Evolutionary conservation across 257 asterid species (phyloP).

Genomic region (Penstemon eatonii): DNA sequence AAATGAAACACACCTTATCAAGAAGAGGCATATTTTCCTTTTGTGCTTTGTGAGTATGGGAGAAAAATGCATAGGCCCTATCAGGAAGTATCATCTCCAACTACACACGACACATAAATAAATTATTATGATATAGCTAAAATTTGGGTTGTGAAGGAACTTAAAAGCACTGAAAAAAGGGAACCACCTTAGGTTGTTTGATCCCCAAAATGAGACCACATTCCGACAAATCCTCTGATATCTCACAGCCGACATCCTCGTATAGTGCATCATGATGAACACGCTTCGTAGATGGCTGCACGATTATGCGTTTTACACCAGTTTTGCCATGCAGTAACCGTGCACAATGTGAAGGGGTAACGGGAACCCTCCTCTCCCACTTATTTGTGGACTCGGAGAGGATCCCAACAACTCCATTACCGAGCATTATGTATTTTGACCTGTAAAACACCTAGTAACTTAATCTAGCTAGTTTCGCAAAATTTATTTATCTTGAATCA

Average conservation of each 20-base stretch:
- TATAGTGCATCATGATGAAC: conserved; percentile 86
- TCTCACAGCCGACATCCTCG: conserved; percentile 95
- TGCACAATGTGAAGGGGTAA: conserved; percentile 94
- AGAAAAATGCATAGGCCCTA: conserved; percentile 88
- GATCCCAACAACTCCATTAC: conserved; percentile 88
- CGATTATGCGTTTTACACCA: conserved; percentile 77
- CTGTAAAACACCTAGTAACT: conserved; percentile 7
- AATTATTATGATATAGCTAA: conserved; percentile 1
- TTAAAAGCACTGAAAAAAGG: background rate
- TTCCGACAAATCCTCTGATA: conserved; percentile 82
- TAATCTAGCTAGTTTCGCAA: background rate
- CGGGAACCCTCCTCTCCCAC: conserved; percentile 97
- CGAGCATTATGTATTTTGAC: conserved; percentile 52
- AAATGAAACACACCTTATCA: conserved; percentile 65
- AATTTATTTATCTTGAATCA: too few relatives aligned
- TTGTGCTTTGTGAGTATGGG: conserved; percentile 97
- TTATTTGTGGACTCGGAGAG: conserved; percentile 93
- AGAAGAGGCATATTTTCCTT: conserved; percentile 94
- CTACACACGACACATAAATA: conserved; percentile 48
- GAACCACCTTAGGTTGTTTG: conserved; percentile 83
- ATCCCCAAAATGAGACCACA: conserved; percentile 90
- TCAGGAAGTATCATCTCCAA: conserved; percentile 91
- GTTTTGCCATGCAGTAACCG: conserved; percentile 70
- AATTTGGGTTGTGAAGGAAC: background rate
- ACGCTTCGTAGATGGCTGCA: conserved; percentile 94